These are phyloP conservation scores for Fusarium graminum DNA, from an alignment of 2,329 filamentous ascomycete species.

Conservation along the genomic window DNA sequence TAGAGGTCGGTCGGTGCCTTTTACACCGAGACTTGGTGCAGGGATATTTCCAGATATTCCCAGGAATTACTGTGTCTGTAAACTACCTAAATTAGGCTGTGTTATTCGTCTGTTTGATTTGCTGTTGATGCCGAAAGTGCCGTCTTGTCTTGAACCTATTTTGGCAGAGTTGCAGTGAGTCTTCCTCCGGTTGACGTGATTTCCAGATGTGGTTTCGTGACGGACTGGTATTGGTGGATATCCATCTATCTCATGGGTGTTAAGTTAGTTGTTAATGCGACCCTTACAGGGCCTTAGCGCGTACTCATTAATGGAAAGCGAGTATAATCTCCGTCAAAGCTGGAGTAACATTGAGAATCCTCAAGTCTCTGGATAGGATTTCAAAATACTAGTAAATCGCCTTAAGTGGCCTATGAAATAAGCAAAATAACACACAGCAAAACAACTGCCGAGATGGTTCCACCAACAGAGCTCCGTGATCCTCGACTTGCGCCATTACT, in stretches of 20 bases:
- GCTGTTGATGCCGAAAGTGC: constrained; percentile 11
- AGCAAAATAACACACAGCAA: constrained; percentile 11
- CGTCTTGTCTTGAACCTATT: background rate
- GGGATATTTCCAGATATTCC: background rate
- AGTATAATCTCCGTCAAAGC: background rate
- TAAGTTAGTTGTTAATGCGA: constrained; percentile 4
- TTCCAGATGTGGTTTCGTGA: constrained; percentile 29
- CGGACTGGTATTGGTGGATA: constrained; percentile 32
- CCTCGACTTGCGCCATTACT: constrained; percentile 26
- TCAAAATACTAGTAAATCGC: background rate
- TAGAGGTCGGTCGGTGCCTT: constrained; percentile 8
- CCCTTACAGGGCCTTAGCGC: constrained; percentile 3
- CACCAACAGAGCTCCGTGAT: background rate
- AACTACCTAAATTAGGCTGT: background rate
- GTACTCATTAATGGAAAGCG: background rate
- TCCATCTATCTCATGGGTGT: background rate
- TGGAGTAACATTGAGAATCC: background rate
- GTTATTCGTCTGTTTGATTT: background rate
- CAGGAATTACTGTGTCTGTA: too few species aligned
- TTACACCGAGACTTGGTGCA: background rate
- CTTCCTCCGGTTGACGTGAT: constrained; percentile 18
- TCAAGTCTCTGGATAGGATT: background rate
- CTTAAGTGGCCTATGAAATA: background rate
- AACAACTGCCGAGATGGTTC: background rate
- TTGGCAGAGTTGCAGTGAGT: constrained; percentile 3